A percentile compares a stretch with the other conserved stretches of the same genome.
These are phyloP conservation scores for Didymella keratinophila DNA, from an alignment of 2,329 filamentous ascomycete species.

Conservation along the genomic window DNA sequence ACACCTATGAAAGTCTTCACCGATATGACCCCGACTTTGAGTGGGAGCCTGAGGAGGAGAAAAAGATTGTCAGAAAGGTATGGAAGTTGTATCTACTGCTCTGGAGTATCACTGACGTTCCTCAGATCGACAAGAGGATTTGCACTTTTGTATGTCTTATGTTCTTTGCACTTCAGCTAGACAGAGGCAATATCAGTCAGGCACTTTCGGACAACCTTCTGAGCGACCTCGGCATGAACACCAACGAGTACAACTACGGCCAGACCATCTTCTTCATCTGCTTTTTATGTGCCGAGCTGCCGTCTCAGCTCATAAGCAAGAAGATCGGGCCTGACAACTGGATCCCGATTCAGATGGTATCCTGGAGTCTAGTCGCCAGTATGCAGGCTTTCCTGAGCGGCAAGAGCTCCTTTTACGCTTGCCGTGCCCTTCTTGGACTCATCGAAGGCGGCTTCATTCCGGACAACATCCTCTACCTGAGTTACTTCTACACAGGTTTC, in stretches of 20 bases:
- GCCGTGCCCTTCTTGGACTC: conserved; percentile 54
- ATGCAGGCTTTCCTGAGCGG: conserved; percentile 74
- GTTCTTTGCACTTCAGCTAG: conserved; percentile 56
- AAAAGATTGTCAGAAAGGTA: conserved; percentile 62
- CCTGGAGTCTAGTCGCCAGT: conserved; percentile 61
- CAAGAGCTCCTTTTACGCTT: conserved; percentile 54
- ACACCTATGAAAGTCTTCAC: conserved; percentile 66
- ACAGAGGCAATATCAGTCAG: conserved; percentile 56
- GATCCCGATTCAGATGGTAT: conserved; percentile 53
- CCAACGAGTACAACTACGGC: conserved; percentile 51
- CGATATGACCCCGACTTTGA: conserved; percentile 65
- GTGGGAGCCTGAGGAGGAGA: conserved; percentile 67
- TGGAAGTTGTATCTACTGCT: not conserved
- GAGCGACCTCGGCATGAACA: conserved; percentile 43
- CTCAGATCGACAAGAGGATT: conserved; percentile 60
- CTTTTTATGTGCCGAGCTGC: conserved; percentile 69
- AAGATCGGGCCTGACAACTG: conserved; percentile 56
- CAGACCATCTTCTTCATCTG: conserved; percentile 75
- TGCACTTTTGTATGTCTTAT: conserved; percentile 62
- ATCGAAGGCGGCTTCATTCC: conserved; percentile 66
- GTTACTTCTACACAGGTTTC: conserved; percentile 77
- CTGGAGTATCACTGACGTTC: not conserved
- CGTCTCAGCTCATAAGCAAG: conserved; percentile 58
- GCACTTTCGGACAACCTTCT: conserved; percentile 49
- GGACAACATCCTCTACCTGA: conserved; percentile 71